phyloP scores from a whole-genome alignment of 1,284 basidiomycete species.

The Inonotus hispidus region DNA sequence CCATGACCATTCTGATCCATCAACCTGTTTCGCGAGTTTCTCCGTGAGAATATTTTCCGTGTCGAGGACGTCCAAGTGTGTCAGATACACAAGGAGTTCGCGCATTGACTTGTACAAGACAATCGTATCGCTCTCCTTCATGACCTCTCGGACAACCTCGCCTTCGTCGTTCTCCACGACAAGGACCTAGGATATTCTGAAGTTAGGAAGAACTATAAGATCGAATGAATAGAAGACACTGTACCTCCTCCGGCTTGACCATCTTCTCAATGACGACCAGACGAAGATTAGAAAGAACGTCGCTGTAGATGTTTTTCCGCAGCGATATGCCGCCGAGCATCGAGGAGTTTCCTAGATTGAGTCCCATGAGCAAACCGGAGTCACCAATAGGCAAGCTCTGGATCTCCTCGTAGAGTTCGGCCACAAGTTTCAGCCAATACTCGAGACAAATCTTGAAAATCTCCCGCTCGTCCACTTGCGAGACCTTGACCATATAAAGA shows the following conservation, averaged over 20 bases:
- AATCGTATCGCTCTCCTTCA: constrained; percentile 99
- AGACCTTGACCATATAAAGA: constrained; percentile 98
- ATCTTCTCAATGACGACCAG: constrained; percentile 98
- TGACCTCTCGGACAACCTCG: constrained; percentile 98
- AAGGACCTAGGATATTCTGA: constrained; percentile 58
- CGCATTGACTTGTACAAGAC: constrained; percentile 99
- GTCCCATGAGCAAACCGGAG: constrained; percentile 88
- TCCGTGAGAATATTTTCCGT: constrained; percentile 97
- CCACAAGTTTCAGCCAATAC: constrained; percentile 98
- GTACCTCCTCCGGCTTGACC: constrained; percentile 99
- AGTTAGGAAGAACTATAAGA: constrained; percentile 12
- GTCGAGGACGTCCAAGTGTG: constrained; percentile 93
- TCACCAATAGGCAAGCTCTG: constrained; percentile 90
- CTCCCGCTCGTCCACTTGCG: constrained; percentile 97
- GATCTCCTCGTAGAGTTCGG: constrained; percentile 97
- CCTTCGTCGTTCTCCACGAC: constrained; percentile 99
- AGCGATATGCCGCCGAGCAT: constrained; percentile 75
- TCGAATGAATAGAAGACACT: constrained; percentile 23
- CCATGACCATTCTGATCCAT: constrained; percentile 99
- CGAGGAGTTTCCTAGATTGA: constrained; percentile 75
- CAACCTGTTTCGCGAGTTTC: constrained; percentile 95
- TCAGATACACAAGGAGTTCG: constrained; percentile 94
- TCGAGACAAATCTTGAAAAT: constrained; percentile 99
- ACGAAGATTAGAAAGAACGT: constrained; percentile 91
- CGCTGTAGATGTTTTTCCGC: constrained; percentile 92